Evolutionary conservation across 1,284 basidiomycete species (phyloP), one percentile per base, ranked within the genome.

Genomic region (Irpex sp.): DNA sequence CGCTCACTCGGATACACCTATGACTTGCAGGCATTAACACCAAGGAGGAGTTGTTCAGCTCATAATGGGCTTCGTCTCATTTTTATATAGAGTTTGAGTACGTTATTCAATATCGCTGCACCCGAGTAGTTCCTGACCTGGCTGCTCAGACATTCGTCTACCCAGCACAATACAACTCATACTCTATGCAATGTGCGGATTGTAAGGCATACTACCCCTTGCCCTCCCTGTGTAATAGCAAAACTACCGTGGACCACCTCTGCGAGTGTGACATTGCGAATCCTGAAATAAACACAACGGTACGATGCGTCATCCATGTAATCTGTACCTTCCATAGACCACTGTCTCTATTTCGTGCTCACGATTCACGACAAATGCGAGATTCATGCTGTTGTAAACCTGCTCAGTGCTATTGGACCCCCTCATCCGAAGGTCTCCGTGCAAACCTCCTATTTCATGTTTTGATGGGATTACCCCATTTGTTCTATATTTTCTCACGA

Each of bases 41-140:
- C 43, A 63, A 67, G 66, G 74, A 75, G 66, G 74, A 75, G 66
- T 66, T 75, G 56, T 75, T 71, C 69, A 60, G 53, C 26, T 55
- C 53, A 26, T 55, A 55, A 55, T 15, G 13, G 31, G 9, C 13
- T 36, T 15, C 21, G 6, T 6, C 33, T 33, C 53, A 55, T 55
- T 9, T 7, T 26, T 26, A 26, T 33, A 11, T 61, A 61, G 60
- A 60, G 13, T 61, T 47, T 50, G 43, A 19, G 58, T 59, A 59
- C 9, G 58, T 59, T n/a, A 11, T 19, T 50, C 8, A 26, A 8
- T 21, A 15, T 35, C 31, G 8, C 17, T 21, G 3, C 5, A 2
- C 50, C 31, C 21, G 17, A 35, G 1, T 15, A 11, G 39, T 21
- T 50, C 37, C 15, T 50, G 17, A 21, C 5, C 8, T 50, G 15